Evolutionary conservation across 2,329 filamentous ascomycete genomes (phyloP), one percentile per base, ranked within the genome.

Genomic region (Penicillium sp.): DNA sequence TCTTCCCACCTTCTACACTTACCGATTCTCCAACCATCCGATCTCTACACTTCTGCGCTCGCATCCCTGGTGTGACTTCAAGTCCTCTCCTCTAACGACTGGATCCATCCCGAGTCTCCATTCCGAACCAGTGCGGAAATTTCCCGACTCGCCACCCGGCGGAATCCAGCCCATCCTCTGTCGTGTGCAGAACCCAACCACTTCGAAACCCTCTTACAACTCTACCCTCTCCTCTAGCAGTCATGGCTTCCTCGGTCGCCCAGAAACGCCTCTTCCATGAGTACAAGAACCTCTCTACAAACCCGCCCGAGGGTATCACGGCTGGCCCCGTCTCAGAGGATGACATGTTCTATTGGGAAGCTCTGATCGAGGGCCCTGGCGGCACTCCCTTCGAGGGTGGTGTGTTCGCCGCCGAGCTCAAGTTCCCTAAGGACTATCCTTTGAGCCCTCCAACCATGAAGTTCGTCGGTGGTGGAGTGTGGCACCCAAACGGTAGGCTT

Each of bases 371-470:
- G 79, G 95, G 95, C 0, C 95, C 95, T 13, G 93, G 97, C 74
- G 95, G 91, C 65, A 99, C 95, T 1, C 95, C 95, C 0, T 99
- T 96, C 72, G 94, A 96, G 82, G 94, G 93, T 62, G 95, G 95
- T 57, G 88, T 99, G 62, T 99, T 98, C 77, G 92, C 93, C 45
- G 95, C 95, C 28, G 93, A 97, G 79, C 87, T 99, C 71, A 93
- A 90, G 73, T 99, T 99, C 74, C 94, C 95, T 6, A 91, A 91
- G 75, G 95, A 99, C 79, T 99, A 99, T 74, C 95, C 95, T n/a
- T 86, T 98, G 6, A 91, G 93, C 70, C 95, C 95, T 64, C 95
- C 95, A 9, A 93, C 91, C 44, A 98, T 99, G 94, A 92, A 91
- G 78, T 99, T 99, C 78, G 83, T 96, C 56, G 91, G 91, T 58